Percentiles rank a stretch among this genome's conserved stretches.
phyloP scores from a whole-genome alignment of 768 basidiomycete species.

The Panus rudis region DNA sequence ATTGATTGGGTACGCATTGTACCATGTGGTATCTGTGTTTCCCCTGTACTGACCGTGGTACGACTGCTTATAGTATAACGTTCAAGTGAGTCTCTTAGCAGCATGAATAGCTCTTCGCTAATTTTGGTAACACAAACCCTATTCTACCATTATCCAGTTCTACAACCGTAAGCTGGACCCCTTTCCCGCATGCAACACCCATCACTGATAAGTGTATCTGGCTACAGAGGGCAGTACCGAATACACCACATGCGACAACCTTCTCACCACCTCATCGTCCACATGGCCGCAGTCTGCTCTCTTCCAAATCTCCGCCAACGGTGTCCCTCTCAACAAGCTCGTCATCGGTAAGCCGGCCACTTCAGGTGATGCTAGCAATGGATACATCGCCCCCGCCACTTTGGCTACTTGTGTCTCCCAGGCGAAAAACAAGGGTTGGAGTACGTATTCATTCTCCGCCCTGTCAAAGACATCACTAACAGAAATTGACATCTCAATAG shows the following conservation, averaged over 20 bases:
- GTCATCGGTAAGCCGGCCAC: slow-evolving; percentile 51
- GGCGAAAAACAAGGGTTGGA: slow-evolving; percentile 62
- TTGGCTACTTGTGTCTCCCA: slow-evolving; percentile 53
- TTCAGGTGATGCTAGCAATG: slow-evolving; percentile 34
- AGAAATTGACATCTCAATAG: slow-evolving; percentile 12
- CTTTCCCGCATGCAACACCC: not conserved
- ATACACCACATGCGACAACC: slow-evolving; percentile 55
- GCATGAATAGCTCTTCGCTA: not conserved
- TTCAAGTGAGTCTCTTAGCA: slow-evolving; percentile 25
- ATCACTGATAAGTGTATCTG: not conserved
- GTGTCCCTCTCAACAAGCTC: slow-evolving; percentile 41
- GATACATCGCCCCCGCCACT: slow-evolving; percentile 52
- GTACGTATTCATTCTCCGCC: slow-evolving; percentile 31
- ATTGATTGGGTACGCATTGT: slow-evolving; percentile 36
- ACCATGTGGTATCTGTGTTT: not conserved
- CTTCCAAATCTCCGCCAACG: slow-evolving; percentile 45
- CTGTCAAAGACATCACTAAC: not conserved
- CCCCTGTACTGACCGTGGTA: not conserved
- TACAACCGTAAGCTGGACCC: slow-evolving; percentile 26
- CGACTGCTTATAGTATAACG: slow-evolving; percentile 29
- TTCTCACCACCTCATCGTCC: slow-evolving; percentile 52
- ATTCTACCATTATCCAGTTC: slow-evolving; percentile 23
- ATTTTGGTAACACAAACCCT: not conserved
- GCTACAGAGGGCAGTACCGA: slow-evolving; percentile 50
- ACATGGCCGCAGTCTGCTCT: slow-evolving; percentile 56